These are phyloP conservation scores for Bruguiera gymnorhiza DNA, from an alignment of 345 rosid species.

Conservation along the genomic window DNA sequence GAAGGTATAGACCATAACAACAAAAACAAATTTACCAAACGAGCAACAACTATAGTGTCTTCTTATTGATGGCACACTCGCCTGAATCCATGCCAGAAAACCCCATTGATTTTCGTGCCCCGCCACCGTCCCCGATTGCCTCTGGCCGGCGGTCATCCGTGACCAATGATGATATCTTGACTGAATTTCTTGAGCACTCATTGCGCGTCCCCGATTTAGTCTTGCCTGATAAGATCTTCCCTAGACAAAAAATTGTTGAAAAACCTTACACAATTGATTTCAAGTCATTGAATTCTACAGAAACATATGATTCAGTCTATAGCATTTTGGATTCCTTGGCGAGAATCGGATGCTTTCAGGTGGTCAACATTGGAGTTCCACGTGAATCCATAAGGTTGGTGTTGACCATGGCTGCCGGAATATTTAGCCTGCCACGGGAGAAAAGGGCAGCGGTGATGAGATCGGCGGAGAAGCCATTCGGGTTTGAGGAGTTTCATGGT, in stretches of 20 bases:
- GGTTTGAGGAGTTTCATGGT: slow-evolving; percentile 52
- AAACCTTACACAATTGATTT: slow-evolving; percentile 64
- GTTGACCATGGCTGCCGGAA: slow-evolving; percentile 39
- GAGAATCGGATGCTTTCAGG: slow-evolving; percentile 75
- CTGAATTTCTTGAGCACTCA: slow-evolving; percentile 70
- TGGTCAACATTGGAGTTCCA: slow-evolving; percentile 63
- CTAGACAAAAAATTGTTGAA: slow-evolving; percentile 54
- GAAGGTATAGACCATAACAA: not conserved
- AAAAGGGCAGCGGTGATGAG: slow-evolving; percentile 31
- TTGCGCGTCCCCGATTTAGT: slow-evolving; percentile 74
- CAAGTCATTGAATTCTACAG: slow-evolving; percentile 26
- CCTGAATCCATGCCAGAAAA: slow-evolving; percentile 47
- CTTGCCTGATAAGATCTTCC: slow-evolving; percentile 74
- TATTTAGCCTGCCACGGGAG: slow-evolving; percentile 44
- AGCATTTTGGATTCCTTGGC: slow-evolving; percentile 49
- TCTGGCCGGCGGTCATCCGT: slow-evolving; percentile 72
- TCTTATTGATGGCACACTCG: slow-evolving; percentile 31
- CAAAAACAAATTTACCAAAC: not conserved
- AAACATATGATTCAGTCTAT: slow-evolving; percentile 24
- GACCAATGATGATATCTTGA: slow-evolving; percentile 65
- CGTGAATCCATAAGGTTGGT: slow-evolving; percentile 31
- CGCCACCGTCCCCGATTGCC: slow-evolving; percentile 81
- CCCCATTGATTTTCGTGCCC: slow-evolving; percentile 74
- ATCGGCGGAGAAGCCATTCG: slow-evolving; percentile 46
- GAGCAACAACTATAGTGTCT: not conserved